Percentiles rank a stretch among this genome's conserved stretches.
phyloP scores from a whole-genome alignment of 1,284 basidiomycete genomes.

The Entoloma clypeatum region DNA sequence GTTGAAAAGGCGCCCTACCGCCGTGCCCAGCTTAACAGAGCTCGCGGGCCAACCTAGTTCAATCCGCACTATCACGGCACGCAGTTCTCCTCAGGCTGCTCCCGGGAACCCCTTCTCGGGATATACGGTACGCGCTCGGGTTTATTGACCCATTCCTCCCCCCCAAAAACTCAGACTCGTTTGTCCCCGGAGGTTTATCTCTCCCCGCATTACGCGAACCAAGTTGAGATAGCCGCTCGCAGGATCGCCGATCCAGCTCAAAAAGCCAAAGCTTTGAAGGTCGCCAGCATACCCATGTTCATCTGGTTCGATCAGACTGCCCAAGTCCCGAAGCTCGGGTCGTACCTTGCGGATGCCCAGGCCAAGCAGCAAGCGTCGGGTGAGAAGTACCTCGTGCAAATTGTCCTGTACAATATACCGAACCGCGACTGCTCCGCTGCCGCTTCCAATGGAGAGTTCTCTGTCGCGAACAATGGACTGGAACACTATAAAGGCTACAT shows the following conservation, averaged over 20 bases:
- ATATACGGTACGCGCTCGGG: constrained; percentile 36
- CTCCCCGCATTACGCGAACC: constrained; percentile 50
- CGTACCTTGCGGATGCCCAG: constrained; percentile 50
- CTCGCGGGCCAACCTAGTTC: too few species aligned
- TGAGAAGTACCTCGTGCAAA: constrained; percentile 52
- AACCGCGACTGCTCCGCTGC: constrained; percentile 63
- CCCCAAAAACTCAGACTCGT: neutral
- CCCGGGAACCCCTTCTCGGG: too few species aligned
- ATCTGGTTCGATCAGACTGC: constrained; percentile 56
- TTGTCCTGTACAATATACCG: constrained; percentile 60
- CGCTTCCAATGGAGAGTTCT: constrained; percentile 64
- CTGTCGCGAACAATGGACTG: constrained; percentile 51
- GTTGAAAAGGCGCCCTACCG: too few species aligned
- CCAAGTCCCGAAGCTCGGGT: constrained; percentile 48
- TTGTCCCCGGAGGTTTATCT: constrained; percentile 37
- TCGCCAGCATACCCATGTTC: constrained; percentile 57
- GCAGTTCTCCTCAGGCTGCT: too few species aligned
- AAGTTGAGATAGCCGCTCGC: constrained; percentile 48
- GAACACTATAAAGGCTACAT: constrained; percentile 59
- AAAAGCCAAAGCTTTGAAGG: constrained; percentile 45
- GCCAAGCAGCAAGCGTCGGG: constrained; percentile 41
- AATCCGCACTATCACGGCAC: too few species aligned
- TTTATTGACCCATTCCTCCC: neutral
- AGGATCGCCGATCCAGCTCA: constrained; percentile 45
- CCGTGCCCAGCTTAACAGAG: too few species aligned